Conservation (phyloP, 164 flowering plant genomes). For the Nymphaea thermarum region DNA sequence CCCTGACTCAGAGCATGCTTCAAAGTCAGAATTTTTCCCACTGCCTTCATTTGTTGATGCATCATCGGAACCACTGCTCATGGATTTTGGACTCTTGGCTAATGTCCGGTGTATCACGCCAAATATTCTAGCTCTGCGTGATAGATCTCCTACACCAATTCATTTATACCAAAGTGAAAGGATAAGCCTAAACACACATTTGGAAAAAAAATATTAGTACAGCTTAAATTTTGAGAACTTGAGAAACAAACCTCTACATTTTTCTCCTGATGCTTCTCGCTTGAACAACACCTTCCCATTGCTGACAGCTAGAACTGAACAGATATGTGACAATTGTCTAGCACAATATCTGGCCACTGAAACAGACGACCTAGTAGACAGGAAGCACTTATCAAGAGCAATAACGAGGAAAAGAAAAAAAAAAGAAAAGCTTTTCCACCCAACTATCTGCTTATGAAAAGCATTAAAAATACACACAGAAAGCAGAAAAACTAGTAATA, state of each 20-base stretch:
- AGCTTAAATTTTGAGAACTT: neutral
- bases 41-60: neutral
- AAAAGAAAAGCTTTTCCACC: constrained; percentile 18
- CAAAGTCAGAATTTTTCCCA: neutral
- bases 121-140: constrained; percentile 16
- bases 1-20: neutral
- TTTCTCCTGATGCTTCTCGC: constrained; percentile 21
- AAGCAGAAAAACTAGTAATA: neutral
- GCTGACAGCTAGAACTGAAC: constrained; percentile 63
- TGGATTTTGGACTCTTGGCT: constrained; percentile 22
- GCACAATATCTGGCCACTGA: constrained; percentile 82
- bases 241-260: constrained; percentile 19
- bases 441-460: neutral
- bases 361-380: constrained; percentile 24
- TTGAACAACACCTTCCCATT: constrained; percentile 80
- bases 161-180: neutral
- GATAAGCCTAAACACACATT: neutral
- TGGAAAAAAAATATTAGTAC: neutral
- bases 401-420: neutral
- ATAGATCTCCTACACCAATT: neutral
- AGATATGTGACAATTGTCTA: constrained; percentile 48
- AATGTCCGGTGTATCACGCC: constrained; percentile 26
- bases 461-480: neutral
- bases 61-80: constrained; percentile 8
- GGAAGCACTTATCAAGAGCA: neutral